Evolutionary conservation across 495 filamentous ascomycete species (phyloP).

Genomic region (Aspergillus taichungensis): DNA sequence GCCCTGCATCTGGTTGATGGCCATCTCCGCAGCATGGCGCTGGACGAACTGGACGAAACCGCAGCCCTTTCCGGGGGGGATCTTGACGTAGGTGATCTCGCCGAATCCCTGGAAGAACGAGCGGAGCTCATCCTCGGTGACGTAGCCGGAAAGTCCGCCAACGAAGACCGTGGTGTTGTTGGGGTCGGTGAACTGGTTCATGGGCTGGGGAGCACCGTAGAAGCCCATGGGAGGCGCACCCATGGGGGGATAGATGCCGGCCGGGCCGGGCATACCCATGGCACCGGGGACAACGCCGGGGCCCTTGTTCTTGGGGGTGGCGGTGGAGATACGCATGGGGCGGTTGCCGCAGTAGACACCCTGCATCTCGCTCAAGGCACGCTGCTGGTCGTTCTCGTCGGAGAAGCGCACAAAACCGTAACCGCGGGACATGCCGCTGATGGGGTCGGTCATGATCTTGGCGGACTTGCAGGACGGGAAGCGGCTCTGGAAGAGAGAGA

Average conservation of each 20-base stretch:
- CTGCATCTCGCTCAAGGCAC: conserved; percentile 94
- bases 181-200: conserved; percentile 99
- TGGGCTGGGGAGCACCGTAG: conserved; percentile 81
- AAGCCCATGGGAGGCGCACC: conserved; percentile 71
- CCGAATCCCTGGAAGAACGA: conserved; percentile 99
- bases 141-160: conserved; percentile 93
- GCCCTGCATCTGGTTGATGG: conserved; percentile 99
- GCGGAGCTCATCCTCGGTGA: conserved; percentile 97
- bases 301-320: conserved; percentile 92
- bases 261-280: conserved; percentile 46
- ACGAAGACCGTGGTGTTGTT: conserved; percentile 99
- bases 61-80: conserved; percentile 97
- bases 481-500: conserved; percentile 90
- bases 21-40: conserved; percentile 98
- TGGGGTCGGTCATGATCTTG: conserved; percentile 99
- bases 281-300: conserved; percentile 50
- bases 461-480: conserved; percentile 98
- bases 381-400: conserved; percentile 89
- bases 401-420: conserved; percentile 98
- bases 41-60: conserved; percentile 99
- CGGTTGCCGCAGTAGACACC: conserved; percentile 98
- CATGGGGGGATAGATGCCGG: conserved; percentile 55
- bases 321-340: conserved; percentile 97
- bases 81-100: conserved; percentile 99
- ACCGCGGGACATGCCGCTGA: conserved; percentile 92